Conservation (phyloP, 2,329 filamentous ascomycete genomes). For the Penicillium polonicum region DNA sequence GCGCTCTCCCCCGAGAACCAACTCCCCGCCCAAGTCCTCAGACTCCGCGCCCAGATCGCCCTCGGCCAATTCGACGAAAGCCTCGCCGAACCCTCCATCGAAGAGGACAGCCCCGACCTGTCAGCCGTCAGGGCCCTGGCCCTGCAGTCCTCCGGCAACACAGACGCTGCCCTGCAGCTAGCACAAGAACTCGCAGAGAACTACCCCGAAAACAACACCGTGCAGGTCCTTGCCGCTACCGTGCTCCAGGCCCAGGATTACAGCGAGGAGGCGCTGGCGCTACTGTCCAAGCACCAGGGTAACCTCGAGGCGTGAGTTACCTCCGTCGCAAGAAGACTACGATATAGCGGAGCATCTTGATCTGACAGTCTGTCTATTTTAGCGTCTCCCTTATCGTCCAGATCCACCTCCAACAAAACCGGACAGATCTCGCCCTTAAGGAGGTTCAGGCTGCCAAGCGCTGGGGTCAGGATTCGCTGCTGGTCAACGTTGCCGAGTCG, state of each 20-base stretch:
- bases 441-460: conserved; percentile 82
- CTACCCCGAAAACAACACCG: conserved; percentile 69
- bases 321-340: background rate
- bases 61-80: conserved; percentile 75
- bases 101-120: conserved; percentile 67
- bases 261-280: conserved; percentile 77
- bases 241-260: conserved; percentile 77
- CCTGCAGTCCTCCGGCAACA: conserved; percentile 60
- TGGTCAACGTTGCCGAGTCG: conserved; percentile 91
- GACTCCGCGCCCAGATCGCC: conserved; percentile 79
- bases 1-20: conserved; percentile 76
- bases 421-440: conserved; percentile 84
- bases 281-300: conserved; percentile 80
- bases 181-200: conserved; percentile 67
- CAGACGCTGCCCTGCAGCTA: conserved; percentile 60
- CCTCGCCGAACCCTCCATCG: conserved; percentile 63
- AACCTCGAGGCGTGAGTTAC: conserved; percentile 69
- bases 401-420: conserved; percentile 88
- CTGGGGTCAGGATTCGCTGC: conserved; percentile 91
- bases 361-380: conserved; percentile 15
- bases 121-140: conserved; percentile 75
- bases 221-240: conserved; percentile 79
- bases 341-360: background rate
- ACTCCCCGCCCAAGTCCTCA: conserved; percentile 72
- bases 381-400: conserved; percentile 84